phyloP scores from a whole-genome alignment of 75 land plant genomes.

The Pinus taeda region DNA sequence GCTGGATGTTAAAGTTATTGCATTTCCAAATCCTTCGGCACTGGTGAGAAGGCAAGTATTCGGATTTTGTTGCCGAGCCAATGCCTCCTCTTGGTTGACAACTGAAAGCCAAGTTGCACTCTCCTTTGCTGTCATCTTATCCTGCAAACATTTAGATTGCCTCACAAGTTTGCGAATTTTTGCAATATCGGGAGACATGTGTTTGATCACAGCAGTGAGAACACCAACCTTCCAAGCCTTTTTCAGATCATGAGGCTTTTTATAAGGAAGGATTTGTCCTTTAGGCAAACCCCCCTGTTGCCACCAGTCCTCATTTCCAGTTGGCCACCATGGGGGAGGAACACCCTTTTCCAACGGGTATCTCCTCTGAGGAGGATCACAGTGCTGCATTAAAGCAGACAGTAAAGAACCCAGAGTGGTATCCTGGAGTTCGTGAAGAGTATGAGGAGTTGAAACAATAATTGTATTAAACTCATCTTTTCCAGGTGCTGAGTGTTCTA shows the following conservation, averaged over 20 bases:
- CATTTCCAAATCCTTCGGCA: slow-evolving; percentile 26
- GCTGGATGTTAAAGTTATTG: slow-evolving; percentile 10
- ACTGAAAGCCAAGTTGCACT: slow-evolving; percentile 81
- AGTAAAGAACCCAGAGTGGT: slow-evolving; percentile 87
- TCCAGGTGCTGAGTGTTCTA: slow-evolving; percentile 47
- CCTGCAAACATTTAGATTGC: slow-evolving; percentile 91
- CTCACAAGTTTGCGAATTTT: slow-evolving; percentile 77
- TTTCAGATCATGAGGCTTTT: slow-evolving; percentile 91
- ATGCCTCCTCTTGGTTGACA: slow-evolving; percentile 66
- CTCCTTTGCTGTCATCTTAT: slow-evolving; percentile 94
- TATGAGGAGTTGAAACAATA: slow-evolving; percentile 45
- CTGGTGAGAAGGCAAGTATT: slow-evolving; percentile 20
- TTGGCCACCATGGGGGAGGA: slow-evolving; percentile 95
- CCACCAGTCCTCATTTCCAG: slow-evolving; percentile 90
- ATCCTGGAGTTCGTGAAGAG: slow-evolving; percentile 83
- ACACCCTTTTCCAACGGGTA: slow-evolving; percentile 88
- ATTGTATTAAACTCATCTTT: slow-evolving; percentile 20
- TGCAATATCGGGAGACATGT: slow-evolving; percentile 82
- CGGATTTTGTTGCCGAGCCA: slow-evolving; percentile 51
- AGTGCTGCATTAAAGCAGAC: slow-evolving; percentile 95
- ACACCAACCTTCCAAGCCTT: slow-evolving; percentile 93
- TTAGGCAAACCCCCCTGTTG: slow-evolving; percentile 58
- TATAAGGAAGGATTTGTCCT: slow-evolving; percentile 83
- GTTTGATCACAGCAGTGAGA: slow-evolving; percentile 83
- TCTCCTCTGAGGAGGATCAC: slow-evolving; percentile 88